Percentiles rank a stretch among this genome's conserved stretches.
These are phyloP conservation scores for Podaxis sp. DNA, from an alignment of 768 basidiomycete species.

Conservation along the genomic window DNA sequence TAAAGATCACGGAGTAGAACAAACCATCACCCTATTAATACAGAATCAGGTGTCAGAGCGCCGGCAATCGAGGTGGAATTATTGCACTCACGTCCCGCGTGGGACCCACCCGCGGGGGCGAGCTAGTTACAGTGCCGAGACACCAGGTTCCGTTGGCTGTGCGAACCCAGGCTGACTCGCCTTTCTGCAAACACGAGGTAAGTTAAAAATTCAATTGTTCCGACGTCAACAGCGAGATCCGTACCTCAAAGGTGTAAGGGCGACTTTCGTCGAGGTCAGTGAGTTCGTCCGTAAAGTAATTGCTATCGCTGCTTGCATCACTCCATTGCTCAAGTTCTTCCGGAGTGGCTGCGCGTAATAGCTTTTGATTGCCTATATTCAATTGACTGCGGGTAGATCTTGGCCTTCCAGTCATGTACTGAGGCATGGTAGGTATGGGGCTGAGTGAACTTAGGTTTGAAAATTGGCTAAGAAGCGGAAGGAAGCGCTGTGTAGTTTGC, in stretches of 20 bases:
- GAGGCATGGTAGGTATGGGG: constrained; percentile 9
- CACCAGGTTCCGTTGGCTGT: constrained; percentile 48
- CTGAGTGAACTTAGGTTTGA: constrained; percentile 2
- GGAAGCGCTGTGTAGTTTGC: not conserved
- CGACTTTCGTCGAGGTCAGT: constrained; percentile 19
- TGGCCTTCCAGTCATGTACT: constrained; percentile 9
- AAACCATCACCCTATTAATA: constrained; percentile 39
- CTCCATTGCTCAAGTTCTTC: constrained; percentile 32
- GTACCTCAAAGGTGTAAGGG: constrained; percentile 9
- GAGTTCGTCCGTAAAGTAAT: constrained; percentile 27
- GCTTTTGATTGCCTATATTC: constrained; percentile 16
- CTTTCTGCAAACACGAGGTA: constrained; percentile 27
- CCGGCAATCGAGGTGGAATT: not conserved
- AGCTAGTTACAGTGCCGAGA: constrained; percentile 42
- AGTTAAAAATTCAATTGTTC: constrained; percentile 3
- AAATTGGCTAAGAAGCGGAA: not conserved
- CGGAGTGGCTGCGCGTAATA: constrained; percentile 26
- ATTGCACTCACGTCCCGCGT: constrained; percentile 39
- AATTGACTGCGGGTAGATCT: constrained; percentile 5
- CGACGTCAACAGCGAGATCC: constrained; percentile 4
- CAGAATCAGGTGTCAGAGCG: not conserved
- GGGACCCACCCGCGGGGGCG: constrained; percentile 36
- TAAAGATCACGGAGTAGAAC: constrained; percentile 50
- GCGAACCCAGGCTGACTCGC: constrained; percentile 50
- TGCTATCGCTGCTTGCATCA: constrained; percentile 29